Conservation (phyloP, 202 grass and related monocot species). For the Schoenoplectus tabernaemontani region DNA sequence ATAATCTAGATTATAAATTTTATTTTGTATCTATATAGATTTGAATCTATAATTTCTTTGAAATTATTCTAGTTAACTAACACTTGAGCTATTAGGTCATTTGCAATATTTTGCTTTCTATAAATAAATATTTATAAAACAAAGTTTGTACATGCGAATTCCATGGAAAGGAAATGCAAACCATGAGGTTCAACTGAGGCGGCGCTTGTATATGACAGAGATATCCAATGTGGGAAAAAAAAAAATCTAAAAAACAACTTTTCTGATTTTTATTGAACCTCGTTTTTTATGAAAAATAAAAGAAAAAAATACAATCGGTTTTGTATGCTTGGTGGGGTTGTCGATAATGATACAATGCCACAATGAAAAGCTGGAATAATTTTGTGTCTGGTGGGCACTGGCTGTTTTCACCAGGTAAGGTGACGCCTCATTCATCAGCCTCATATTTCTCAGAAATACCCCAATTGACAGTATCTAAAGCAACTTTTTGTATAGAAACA, state of each 20-base stretch:
- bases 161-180: no score
- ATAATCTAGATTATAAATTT: no score
- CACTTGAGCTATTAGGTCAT: no score
- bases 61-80: no score
- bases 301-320: background rate
- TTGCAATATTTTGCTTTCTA: no score
- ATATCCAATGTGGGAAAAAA: background rate
- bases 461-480: background rate
- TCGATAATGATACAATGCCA: background rate
- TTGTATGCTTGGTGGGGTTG: conserved; percentile 2
- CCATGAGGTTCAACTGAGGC: no score
- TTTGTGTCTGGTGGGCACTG: background rate
- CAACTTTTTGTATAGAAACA: background rate
- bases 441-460: background rate
- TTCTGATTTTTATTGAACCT: background rate
- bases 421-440: no score
- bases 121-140: no score
- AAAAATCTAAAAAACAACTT: background rate
- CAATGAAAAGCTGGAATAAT: background rate
- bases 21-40: no score
- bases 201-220: background rate
- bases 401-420: background rate
- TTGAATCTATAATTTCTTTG: no score
- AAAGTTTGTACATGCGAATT: no score
- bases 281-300: no score